A percentile compares a stretch with the other conserved stretches of the same genome.
Conservation (phyloP, 257 asterid genomes). For the Salvia rosmarinus region DNA sequence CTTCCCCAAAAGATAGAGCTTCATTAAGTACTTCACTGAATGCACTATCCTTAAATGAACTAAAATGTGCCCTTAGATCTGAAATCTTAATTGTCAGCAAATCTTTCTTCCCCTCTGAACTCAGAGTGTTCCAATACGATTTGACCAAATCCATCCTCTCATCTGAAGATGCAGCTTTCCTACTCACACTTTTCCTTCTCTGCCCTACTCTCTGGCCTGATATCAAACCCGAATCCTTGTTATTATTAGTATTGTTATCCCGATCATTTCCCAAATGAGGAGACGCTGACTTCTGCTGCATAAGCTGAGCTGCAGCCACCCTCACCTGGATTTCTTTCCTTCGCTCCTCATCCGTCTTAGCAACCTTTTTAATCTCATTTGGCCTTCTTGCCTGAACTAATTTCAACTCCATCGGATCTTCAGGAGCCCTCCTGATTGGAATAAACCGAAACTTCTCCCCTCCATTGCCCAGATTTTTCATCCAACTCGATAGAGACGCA, state of each 20-base stretch:
- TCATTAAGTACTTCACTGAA: conserved; percentile 57
- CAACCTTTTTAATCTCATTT: conserved; percentile 74
- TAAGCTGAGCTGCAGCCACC: conserved; percentile 77
- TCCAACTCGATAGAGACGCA: conserved; percentile 72
- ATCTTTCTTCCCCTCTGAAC: conserved; percentile 56
- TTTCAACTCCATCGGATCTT: conserved; percentile 82
- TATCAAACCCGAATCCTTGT: conserved; percentile 52
- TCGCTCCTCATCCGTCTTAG: conserved; percentile 77
- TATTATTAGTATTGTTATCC: conserved; percentile 43
- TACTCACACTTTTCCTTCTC: conserved; percentile 62
- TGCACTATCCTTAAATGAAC: conserved; percentile 53
- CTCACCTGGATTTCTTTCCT: conserved; percentile 85
- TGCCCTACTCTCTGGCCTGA: conserved; percentile 60
- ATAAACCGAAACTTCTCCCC: conserved; percentile 74
- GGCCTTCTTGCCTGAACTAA: conserved; percentile 66
- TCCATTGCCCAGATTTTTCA: conserved; percentile 67
- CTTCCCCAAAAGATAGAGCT: conserved; percentile 60
- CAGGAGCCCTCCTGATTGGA: conserved; percentile 68
- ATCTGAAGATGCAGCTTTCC: conserved; percentile 61
- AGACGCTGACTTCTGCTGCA: conserved; percentile 72
- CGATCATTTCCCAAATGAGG: conserved; percentile 47
- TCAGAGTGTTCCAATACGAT: conserved; percentile 66
- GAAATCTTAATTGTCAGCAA: conserved; percentile 48
- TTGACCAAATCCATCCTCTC: conserved; percentile 74
- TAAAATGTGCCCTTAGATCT: conserved; percentile 64